Evolutionary conservation across 225 moss, liverwort and hornwort species (phyloP), one percentile per base, ranked within the genome.

Genomic region (Ulota crispa): DNA sequence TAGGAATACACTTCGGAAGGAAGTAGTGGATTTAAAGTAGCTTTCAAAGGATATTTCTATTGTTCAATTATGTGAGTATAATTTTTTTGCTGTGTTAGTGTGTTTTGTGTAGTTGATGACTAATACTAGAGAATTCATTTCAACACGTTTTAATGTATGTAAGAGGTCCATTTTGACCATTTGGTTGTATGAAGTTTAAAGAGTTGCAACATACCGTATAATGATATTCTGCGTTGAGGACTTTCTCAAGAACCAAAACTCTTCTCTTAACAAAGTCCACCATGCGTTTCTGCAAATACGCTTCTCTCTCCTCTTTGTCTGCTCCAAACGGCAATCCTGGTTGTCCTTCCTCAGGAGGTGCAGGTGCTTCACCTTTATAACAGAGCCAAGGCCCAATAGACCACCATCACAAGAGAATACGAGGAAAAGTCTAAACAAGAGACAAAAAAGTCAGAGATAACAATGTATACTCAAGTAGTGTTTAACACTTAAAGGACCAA

Each of bases 251-350:
- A 61, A 95, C 94, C 74, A 95, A 79, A 55, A 99, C 95, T 68
- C 98, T 90, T 83, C 95, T 91, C 86, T 99, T 99, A 8, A 99
- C 90, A 75, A 95, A 99, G 80, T 99, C 98, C 64, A 99, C 98
- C 93, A 99, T 99, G 77, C 95, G 92, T 62, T 99, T 99, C 81
- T 99, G 98, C 87, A 99, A 85, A 76, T 99, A 94, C 1, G 92
- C 95, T 87, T 99, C 96, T 50, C 92, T 93, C 64, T 91, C 92
- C 73, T 99, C 98, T 76, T 91, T 95, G 78, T 90, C 93, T 27
- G 87, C 89, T 20, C 94, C 95, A 56, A 80, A 27, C 5, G 90
- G 90, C 62, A 90, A 71, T 76, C 87, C 89, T 57, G 60, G 45
- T 80, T 86, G 90, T 73, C 82, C 88, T 77, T 90, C 88, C 53